Evolutionary conservation across 2,329 filamentous ascomycete species (phyloP), one percentile per base, ranked within the genome.

Genomic region (Madurella mycetomatis): DNA sequence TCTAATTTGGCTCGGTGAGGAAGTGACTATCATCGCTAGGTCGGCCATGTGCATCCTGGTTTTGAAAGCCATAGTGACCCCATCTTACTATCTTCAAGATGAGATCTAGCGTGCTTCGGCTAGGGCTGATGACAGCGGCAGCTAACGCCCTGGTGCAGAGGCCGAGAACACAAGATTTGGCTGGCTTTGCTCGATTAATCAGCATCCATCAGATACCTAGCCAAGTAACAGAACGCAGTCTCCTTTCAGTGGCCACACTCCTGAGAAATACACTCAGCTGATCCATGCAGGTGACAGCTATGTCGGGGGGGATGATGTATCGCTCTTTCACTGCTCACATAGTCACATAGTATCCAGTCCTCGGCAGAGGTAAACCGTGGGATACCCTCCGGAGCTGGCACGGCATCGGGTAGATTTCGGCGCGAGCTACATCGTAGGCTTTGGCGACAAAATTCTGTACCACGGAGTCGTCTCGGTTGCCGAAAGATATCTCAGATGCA

Each of bases 221-320:
- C 4, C 25, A 7, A 25, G 3, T 7, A 25, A 25, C 25, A 25
- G 7, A 7, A 7, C 3, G 25, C 25, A 4, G 3, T 25, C 25
- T 25, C 25, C 25, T 4, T 4, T n/a, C 46, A 30, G 25, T 30
- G 45, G n/a, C 34, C 11, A 40, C 49, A 7, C 31, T 45, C 46
- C 40, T 43, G 45, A 56, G 50, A 30, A 56, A 53, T 2, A 39
- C 9, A 5, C 34, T 50, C n/a, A 56, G 47, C 16, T 56, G 50
- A 18, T 47, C 53, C 16, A 56, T 46, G 25, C 41, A 50, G 9
- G 46, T 53, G 9, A 53, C 12, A 12, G 54, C 54, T 34, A 47
- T 56, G 17, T 56, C 50, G 4, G 53, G 42, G 17, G 54, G 9
- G 1, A 55, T 13, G 1, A 55, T 13, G 9, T 41, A 50, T 40